These are phyloP conservation scores for barley (Hordeum vulgare) DNA, from an alignment of 176 grass and related monocot genomes.

Conservation along the genomic window MorexV3_pseudomolecules_assembly NC_058519.1:87509097-87509596, in stretches of 20 bases:
- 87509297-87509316: background rate
- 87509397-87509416: background rate
- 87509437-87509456: background rate
- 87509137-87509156: background rate
- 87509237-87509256: background rate
- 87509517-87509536: background rate
- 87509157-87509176: background rate
- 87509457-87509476: too few species aligned
- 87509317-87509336: background rate
- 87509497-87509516: background rate
- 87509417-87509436: background rate
- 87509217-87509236: conserved; percentile 1
- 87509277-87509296: background rate
- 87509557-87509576: background rate
- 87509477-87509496: background rate
- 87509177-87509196: background rate
- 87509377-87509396: background rate
- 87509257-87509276: background rate
- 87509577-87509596: background rate
- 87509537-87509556: background rate
- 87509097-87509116: background rate
- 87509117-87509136: background rate
- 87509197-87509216: background rate
- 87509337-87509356: background rate
- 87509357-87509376: background rate